Evolutionary conservation across 2,329 filamentous ascomycete genomes (phyloP).

Genomic region (Aspergillus fumigatus): DNA sequence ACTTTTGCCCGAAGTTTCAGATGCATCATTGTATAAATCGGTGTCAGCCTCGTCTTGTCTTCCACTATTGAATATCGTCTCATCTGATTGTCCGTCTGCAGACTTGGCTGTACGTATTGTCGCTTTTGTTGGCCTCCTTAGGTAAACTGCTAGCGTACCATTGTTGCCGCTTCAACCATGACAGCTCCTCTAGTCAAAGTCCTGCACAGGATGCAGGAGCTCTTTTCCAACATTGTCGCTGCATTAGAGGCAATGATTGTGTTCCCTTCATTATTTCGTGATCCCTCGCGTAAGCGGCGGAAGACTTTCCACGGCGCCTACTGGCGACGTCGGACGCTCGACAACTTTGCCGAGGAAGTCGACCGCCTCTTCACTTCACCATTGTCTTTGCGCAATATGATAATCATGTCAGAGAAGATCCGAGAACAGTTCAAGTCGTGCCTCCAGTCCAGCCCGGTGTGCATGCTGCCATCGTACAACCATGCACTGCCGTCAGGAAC

Average conservation of each 20-base stretch:
- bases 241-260: slow-evolving; percentile 39
- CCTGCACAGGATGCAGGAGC: slow-evolving; percentile 37
- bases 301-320: slow-evolving; percentile 30
- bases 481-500: slow-evolving; percentile 56
- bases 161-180: slow-evolving; percentile 22
- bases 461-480: slow-evolving; percentile 64
- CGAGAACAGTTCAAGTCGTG: slow-evolving; percentile 51
- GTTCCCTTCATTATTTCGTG: slow-evolving; percentile 37
- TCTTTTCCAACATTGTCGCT: slow-evolving; percentile 37
- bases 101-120: not conserved
- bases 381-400: slow-evolving; percentile 33
- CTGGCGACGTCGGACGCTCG: slow-evolving; percentile 34
- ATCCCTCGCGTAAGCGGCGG: slow-evolving; percentile 27
- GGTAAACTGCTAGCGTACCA: slow-evolving; percentile 2
- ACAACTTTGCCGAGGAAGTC: slow-evolving; percentile 37
- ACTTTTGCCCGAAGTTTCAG: slow-evolving; percentile 4
- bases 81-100: not conserved
- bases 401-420: slow-evolving; percentile 42
- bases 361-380: slow-evolving; percentile 35
- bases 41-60: slow-evolving; percentile 8
- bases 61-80: slow-evolving; percentile 3
- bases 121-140: not conserved
- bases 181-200: slow-evolving; percentile 34
- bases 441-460: slow-evolving; percentile 53
- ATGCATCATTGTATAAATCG: slow-evolving; percentile 12